phyloP scores from a whole-genome alignment of 106 monocot genomes.

The Dioscorea zingiberensis region DNA sequence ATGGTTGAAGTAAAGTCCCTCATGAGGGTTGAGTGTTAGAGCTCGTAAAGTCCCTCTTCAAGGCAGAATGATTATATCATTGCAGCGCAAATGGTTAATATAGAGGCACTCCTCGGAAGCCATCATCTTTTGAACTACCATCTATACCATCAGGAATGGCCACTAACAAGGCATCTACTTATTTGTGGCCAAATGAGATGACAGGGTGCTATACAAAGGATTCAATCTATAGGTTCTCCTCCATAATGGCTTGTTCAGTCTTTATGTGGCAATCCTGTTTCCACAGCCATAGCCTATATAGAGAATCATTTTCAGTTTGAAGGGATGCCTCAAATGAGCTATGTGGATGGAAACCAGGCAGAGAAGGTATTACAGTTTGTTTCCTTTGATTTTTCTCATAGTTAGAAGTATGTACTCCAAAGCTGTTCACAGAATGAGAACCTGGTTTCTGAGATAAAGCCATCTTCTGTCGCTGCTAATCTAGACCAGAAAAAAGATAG shows the following conservation, averaged over 20 bases:
- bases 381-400: conserved; percentile 34
- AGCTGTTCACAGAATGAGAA: conserved; percentile 18
- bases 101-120: too few species aligned
- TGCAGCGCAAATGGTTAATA: too few species aligned
- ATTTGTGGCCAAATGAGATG: conserved; percentile 31
- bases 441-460: conserved; percentile 26
- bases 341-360: too few species aligned
- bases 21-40: too few species aligned
- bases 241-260: conserved; percentile 32
- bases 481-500: conserved; percentile 82
- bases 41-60: too few species aligned
- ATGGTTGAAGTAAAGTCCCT: too few species aligned
- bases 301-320: conserved; percentile 27
- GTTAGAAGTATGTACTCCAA: too few species aligned
- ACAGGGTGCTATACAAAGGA: conserved; percentile 26
- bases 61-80: too few species aligned
- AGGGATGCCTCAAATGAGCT: conserved; percentile 18
- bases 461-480: conserved; percentile 31
- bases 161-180: conserved; percentile 20
- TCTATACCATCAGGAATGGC: conserved; percentile 38
- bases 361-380: conserved; percentile 19
- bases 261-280: conserved; percentile 52
- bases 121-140: conserved; percentile 31
- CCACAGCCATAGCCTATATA: conserved; percentile 17
- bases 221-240: conserved; percentile 20